Evolutionary conservation across 1,284 basidiomycete genomes (phyloP), one percentile per base, ranked within the genome.

Genomic region (Cryptococcus hybrid): DNA sequence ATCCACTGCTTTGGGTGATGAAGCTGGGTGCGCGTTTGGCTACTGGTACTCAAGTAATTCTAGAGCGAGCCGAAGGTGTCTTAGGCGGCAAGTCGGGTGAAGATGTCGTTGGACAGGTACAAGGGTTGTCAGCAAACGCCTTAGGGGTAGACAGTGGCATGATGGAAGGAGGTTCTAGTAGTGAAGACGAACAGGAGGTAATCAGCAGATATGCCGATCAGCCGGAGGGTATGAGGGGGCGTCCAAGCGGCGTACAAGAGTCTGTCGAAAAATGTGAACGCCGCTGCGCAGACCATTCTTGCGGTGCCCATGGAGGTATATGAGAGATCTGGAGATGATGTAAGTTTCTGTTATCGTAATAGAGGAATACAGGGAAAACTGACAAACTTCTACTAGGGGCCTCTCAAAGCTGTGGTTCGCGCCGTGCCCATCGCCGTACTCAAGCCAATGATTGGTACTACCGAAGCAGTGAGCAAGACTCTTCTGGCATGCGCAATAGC

Each of bases 301-400:
- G 95, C 96, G 0, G 92, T 99, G 1, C 95, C 95, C 0, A 98
- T 99, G 93, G 96, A 99, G 75, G 92, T 97, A 13, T 97, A 98
- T 68, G 95, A 99, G 76, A 83, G 88, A 58, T 88, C 89, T 11
- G 89, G 89, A 13, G 88, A 87, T 54, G 89, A 93, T 82, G 92
- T 89, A 67, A 73, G 83, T 79, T 47, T 3, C 38, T 35, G 11
- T 9, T 53, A 34, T 43, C 2, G 30, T 38, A 3, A 13, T 47
- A 15, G 9, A 9, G n/a, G 7, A 45, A 34, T 46, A 18, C 42
- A 55, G 34, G 11, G 51, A 5, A 37, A 24, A 30, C 24, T 46
- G 52, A 47, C 18, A 30, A 6, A 35, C 30, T 46, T 38, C 8
- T 18, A 24, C 30, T 68, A 95, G 91, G 92, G 92, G 1, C 86